phyloP scores from a whole-genome alignment of 257 asterid species.

The Solanum bukasovii region DNA sequence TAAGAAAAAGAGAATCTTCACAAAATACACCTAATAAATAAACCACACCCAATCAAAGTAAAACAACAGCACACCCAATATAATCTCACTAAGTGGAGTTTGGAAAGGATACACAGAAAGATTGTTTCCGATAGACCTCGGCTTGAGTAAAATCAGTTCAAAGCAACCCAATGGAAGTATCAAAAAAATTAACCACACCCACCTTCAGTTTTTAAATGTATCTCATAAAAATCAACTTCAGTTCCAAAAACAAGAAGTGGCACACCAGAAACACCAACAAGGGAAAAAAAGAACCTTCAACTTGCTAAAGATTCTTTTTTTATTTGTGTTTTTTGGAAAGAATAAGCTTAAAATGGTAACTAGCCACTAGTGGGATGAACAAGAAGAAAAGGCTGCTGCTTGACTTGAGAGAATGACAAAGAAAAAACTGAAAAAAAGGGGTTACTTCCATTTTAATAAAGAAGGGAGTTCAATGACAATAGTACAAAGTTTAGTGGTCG shows the following conservation, averaged over 20 bases:
- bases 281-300: neutral
- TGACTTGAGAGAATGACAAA: neutral
- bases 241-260: neutral
- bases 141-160: neutral
- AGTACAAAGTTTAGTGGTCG: neutral
- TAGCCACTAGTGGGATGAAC: neutral
- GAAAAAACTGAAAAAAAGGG: neutral
- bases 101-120: too few species aligned
- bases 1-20: neutral
- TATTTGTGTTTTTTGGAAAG: neutral
- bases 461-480: neutral
- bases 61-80: neutral
- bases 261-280: neutral
- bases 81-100: neutral
- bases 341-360: neutral
- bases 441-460: neutral
- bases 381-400: neutral
- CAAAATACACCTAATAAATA: neutral
- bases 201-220: neutral
- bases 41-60: neutral
- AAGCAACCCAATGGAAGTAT: neutral
- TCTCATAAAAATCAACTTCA: neutral
- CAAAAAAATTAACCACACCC: neutral
- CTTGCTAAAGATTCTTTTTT: neutral
- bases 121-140: fast-evolving